Evolutionary conservation across 148 eudicot species (phyloP), one percentile per base, ranked within the genome.

Genomic region (Hydrangea macrophylla): DNA sequence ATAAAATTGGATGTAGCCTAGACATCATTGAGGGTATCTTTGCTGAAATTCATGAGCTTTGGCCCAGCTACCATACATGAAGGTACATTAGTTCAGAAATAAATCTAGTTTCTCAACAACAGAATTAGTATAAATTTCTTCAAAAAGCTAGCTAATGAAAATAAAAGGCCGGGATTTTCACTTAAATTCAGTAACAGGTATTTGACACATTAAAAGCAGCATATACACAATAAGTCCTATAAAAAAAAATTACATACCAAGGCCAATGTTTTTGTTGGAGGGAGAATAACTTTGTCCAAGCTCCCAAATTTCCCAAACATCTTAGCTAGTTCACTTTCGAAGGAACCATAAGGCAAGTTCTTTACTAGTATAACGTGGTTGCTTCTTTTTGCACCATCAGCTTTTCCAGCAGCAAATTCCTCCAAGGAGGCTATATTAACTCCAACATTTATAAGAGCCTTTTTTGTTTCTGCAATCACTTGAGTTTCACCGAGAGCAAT

Each of bases 401-500:
- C 73, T 77, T 84, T 85, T 55, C 83, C 77, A 60, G 82, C 71
- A 65, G 88, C 90, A 85, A 78, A 70, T 68, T 87, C 83, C 75
- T 95, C 99, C 74, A 95, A 75, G 44, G 86, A 81, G 26, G 79
- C 58, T 63, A 85, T 78, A 81, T 95, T 95, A 33, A 95, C 83
- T 48, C 99, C 97, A 74, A 96, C 91, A 56, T 81, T 91, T 75
- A 78, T 70, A 55, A 95, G 85, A 74, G 97, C 92, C 75, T 81
- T 88, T 81, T 95, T 89, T 55, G 97, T 95, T 80, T 95, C 93
- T 10, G 93, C 89, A 66, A 95, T 83, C 56, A 95, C 87, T 85
- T 91, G 84, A 75, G 96, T 87, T 80, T 95, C 99, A 70, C 91
- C 99, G 68, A 87, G 75, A 66, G 99, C 99, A 72, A 89, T 75